Evolutionary conservation across 2,329 filamentous ascomycete species (phyloP), one percentile per base, ranked within the genome.

Genomic region (Fusarium sp.): DNA sequence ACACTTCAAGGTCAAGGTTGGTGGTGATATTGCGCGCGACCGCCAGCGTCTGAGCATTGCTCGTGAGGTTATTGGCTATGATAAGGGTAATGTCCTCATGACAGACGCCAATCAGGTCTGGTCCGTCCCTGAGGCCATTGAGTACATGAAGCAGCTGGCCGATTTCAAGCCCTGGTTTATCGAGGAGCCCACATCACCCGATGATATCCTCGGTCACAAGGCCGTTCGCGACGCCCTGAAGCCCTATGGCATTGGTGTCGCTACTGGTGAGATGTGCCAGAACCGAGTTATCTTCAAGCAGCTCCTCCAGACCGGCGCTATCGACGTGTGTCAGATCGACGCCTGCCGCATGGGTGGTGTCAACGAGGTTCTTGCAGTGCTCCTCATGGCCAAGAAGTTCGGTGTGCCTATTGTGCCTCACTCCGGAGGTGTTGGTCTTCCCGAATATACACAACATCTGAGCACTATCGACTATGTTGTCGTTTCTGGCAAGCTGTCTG

Each of bases 251-350:
- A 93, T 97, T 74, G 93, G 93, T 61, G 94, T 97, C 8, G 94
- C 94, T 10, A 97, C 94, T 0, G 94, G 94, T 68, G 94, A 97
- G 83, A 97, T 97, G 93, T 96, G 93, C 83, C 94, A 97, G 84
- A 97, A 97, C 84, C 90, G 94, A 38, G 92, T 97, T 70, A 89
- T 97, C 75, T 97, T 97, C 88, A 97, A 97, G 86, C 94, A 97
- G 81, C 88, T 97, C 64, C 87, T 97, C 52, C 88, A 91, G 77
- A 84, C 89, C 4, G 91, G 91, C 50, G 93, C 93, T 64, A 93
- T 97, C 73, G 93, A 96, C 75, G 89, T 97, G 21, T 93, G 93
- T 78, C 94, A 97, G 80, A 92, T 96, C 73, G 94, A 97, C 75
- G 94, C 94, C 5, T 97, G 93, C 84, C 91, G 94, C 26, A 87